These are phyloP conservation scores for Cytospora piceicola DNA, from an alignment of 2,329 filamentous ascomycete species.

Conservation along the genomic window DNA sequence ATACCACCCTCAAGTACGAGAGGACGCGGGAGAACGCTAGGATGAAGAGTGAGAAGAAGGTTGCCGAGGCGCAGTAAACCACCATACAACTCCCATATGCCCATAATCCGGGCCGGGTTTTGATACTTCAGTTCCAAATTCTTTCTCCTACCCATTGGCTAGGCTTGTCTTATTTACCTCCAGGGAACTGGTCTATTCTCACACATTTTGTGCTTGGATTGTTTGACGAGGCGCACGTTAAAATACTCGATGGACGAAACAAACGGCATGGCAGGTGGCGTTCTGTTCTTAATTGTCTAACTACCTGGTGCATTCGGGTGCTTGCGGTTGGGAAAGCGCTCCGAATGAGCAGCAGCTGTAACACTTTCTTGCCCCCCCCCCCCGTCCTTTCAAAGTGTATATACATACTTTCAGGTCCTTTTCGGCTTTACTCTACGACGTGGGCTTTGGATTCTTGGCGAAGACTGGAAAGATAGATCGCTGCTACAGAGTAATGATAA, in stretches of 20 bases:
- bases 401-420: neutral
- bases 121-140: conserved; percentile 2
- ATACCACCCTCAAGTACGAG: conserved; percentile 49
- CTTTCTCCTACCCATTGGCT: neutral
- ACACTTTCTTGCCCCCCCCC: neutral
- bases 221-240: conserved; percentile 10
- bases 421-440: neutral
- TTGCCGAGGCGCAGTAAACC: conserved; percentile 25
- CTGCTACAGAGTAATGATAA: conserved; percentile 24
- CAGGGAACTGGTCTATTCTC: neutral
- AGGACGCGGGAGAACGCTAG: conserved; percentile 42
- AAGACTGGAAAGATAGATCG: conserved; percentile 13
- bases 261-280: conserved; percentile 20
- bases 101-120: neutral
- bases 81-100: too few relatives aligned
- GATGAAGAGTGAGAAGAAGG: conserved; percentile 46
- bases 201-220: conserved; percentile 16
- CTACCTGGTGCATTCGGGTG: neutral
- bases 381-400: neutral
- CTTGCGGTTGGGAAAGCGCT: neutral
- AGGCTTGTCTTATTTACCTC: conserved; percentile 1
- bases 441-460: neutral
- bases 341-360: neutral
- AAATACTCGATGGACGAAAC: conserved; percentile 11
- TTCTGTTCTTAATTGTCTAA: conserved; percentile 5